Conservation (phyloP, 1,139 yeast species). For the Suhomyces terraborum region DNA sequence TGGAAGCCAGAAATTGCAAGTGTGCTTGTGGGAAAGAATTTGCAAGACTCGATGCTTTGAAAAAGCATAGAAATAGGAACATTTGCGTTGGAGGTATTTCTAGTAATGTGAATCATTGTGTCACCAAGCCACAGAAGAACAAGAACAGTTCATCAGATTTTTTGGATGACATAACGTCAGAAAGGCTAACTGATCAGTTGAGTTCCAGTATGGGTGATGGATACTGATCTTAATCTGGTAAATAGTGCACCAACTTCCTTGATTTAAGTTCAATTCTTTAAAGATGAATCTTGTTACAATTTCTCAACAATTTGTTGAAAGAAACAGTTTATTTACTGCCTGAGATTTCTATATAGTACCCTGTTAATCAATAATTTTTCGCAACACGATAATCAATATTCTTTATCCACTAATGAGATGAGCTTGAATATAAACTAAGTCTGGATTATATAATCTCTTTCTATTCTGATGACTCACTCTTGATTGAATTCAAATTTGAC, state of each 20-base stretch:
- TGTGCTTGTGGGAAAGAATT: constrained; percentile 95
- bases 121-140: constrained; percentile 34
- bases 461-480: constrained; percentile 2
- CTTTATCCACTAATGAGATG: neutral
- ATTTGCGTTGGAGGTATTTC: constrained; percentile 74
- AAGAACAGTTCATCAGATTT: constrained; percentile 16
- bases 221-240: constrained; percentile 5
- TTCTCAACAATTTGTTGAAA: neutral
- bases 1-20: constrained; percentile 63
- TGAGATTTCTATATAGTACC: constrained; percentile 1
- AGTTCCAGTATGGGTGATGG: constrained; percentile 9
- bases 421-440: neutral
- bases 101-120: constrained; percentile 23
- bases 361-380: neutral
- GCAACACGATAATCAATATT: neutral
- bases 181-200: constrained; percentile 24
- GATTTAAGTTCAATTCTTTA: constrained; percentile 1
- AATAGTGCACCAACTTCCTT: no score
- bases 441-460: neutral
- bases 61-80: constrained; percentile 75
- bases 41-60: constrained; percentile 85
- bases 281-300: neutral
- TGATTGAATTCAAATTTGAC: constrained; percentile 2
- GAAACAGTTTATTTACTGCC: constrained; percentile 1
- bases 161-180: constrained; percentile 25